phyloP scores from a whole-genome alignment of 2,329 filamentous ascomycete genomes.

The Venturia effusa region DNA sequence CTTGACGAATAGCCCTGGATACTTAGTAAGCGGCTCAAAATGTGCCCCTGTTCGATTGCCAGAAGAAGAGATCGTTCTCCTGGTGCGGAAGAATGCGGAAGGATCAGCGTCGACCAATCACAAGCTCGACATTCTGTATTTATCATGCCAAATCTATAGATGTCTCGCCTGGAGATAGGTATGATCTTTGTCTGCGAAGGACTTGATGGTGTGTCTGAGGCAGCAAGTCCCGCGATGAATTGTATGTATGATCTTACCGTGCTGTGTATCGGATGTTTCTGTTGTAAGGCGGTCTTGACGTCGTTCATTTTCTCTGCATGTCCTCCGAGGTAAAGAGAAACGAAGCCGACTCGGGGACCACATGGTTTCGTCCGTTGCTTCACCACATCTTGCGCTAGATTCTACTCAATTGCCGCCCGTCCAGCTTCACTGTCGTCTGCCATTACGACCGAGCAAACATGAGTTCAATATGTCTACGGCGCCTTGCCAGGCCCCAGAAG shows the following conservation, averaged over 20 bases:
- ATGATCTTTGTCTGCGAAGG: neutral
- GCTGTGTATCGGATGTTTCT: too few species aligned
- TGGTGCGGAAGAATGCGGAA: neutral
- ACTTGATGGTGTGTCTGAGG: neutral
- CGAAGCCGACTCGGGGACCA: neutral
- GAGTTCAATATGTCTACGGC: constrained; percentile 24
- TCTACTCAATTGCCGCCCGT: neutral
- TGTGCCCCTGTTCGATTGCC: neutral
- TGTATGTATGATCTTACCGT: too few species aligned
- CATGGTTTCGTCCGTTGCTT: neutral
- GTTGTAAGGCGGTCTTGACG: neutral
- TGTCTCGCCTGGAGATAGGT: too few species aligned
- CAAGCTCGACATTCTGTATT: neutral
- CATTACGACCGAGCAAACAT: constrained; percentile 15
- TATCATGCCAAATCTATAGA: neutral
- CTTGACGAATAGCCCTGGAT: too few species aligned
- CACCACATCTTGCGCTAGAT: neutral
- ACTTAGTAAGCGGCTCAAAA: too few species aligned
- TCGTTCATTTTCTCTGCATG: neutral
- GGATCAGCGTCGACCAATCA: neutral
- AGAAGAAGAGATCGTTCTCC: neutral
- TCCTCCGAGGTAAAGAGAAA: neutral
- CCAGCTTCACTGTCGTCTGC: neutral
- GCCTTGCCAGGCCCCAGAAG: constrained; percentile 12
- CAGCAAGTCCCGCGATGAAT: too few species aligned